Base-by-base conservation (phyloP, 768 basidiomycete genomes). In the Paxillus rubicundulus region DNA sequence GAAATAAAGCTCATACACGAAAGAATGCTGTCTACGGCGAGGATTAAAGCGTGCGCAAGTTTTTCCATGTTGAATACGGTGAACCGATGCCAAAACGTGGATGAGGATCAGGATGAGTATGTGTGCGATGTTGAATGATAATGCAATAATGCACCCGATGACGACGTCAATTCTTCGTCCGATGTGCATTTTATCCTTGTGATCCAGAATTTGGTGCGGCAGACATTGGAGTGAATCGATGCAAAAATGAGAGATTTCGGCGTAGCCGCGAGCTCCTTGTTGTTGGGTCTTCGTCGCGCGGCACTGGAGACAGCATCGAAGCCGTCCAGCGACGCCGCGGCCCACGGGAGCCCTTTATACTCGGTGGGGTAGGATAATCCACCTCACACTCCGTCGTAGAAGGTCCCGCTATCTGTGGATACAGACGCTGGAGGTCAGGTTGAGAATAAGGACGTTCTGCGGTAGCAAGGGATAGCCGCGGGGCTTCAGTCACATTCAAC, bases 211-310 rank as follows among this genome's bases (percentile, higher is more conserved):
- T 41, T 41, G 49, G 51, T 52, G 55, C 38, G 16, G 43, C 46
- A 47, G 40, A 27, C 17, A 61, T 50, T 6, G 62, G 57, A 56
- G 68, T 68, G 58, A 74, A 50, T 56, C 67, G 66, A 51, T 70
- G 70, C 50, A 74, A 59, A 61, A 74, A 66, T 27, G 73, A 70
- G 30, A 65, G 53, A 58, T 70, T 71, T 21, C 71, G 69, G 47
- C 68, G 62, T 30, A 64, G 60, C 27, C 65, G 64, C 52, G 54
- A 53, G 42, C 57, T 58, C 49, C 52, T 55, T 33, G 48, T 53
- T n/a, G 30, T 52, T 2, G 50, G 17, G 13, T 56, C 61, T 44
- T 59, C 56, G 40, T 57, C 68, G 9, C 34, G 41, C 47, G 39
- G 43, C 24, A 47, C 50, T 17, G 58, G 55, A 16, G 54, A 52